Conservation (phyloP, 176 grass and related monocot genomes). For the Phoenix roebelenii region DNA sequence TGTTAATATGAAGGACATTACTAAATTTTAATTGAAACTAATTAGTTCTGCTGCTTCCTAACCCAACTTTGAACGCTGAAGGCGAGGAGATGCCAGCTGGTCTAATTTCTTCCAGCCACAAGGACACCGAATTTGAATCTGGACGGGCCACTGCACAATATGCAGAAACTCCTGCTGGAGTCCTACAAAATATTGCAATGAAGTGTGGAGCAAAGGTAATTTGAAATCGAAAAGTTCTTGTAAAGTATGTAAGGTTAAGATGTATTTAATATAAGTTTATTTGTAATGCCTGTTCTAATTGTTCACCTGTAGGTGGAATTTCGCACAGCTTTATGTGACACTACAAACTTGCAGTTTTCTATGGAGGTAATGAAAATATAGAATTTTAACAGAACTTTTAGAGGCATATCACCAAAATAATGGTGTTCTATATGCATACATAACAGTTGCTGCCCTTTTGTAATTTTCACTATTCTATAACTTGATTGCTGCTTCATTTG, state of each 20-base stretch:
- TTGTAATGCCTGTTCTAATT: conserved; percentile 19
- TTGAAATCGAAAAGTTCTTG: conserved; percentile 4
- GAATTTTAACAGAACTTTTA: neutral
- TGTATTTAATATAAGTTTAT: conserved; percentile 19
- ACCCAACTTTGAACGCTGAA: conserved; percentile 19
- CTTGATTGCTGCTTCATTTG: no score
- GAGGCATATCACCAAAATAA: no score
- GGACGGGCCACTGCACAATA: conserved; percentile 21
- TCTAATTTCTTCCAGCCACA: conserved; percentile 27
- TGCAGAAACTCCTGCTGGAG: conserved; percentile 31
- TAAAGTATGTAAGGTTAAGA: conserved; percentile 3
- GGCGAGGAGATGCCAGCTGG: conserved; percentile 25
- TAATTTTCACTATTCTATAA: no score
- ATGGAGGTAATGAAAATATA: conserved; percentile 48
- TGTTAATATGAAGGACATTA: no score
- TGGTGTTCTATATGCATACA: no score
- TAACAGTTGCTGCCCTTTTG: no score
- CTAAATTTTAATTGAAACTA: conserved; percentile 9
- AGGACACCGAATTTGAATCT: conserved; percentile 25
- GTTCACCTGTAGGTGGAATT: conserved; percentile 60
- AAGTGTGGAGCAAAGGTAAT: conserved; percentile 84
- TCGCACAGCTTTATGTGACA: conserved; percentile 50
- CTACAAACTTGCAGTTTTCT: conserved; percentile 54
- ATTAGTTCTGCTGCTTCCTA: conserved; percentile 14
- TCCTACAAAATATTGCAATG: conserved; percentile 52